Evolutionary conservation across 331 rosid species (phyloP).

Genomic region (Arachis monticola): DNA sequence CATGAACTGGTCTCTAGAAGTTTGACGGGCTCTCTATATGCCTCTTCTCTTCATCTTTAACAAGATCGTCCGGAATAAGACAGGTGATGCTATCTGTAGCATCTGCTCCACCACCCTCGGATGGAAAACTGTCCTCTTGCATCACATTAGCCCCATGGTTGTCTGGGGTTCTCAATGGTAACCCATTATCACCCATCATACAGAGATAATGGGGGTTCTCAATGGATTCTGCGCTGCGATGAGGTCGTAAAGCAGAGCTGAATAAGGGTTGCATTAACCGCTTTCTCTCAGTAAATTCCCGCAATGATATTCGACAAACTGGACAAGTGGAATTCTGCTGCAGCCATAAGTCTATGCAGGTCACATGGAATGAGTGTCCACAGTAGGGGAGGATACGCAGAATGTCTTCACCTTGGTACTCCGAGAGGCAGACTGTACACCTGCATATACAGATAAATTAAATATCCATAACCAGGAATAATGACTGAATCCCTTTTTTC

Average conservation of each 20-base stretch:
- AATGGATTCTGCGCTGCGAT: conserved; percentile 48
- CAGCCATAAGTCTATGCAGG: conserved; percentile 94
- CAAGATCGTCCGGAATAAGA: conserved; percentile 47
- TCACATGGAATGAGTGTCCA: conserved; percentile 85
- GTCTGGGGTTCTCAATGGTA: conserved; percentile 45
- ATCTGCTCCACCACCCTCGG: conserved; percentile 55
- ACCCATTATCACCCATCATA: conserved; percentile 43
- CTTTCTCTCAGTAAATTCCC: conserved; percentile 59
- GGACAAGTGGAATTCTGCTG: conserved; percentile 93
- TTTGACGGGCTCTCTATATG: conserved; percentile 85
- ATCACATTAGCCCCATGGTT: conserved; percentile 50
- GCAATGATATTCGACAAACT: conserved; percentile 81
- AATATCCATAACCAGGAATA: conserved; percentile 27
- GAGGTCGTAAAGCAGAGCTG: conserved; percentile 64
- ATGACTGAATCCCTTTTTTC: neutral
- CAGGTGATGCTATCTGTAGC: conserved; percentile 47
- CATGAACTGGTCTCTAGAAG: conserved; percentile 44
- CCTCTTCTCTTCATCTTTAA: conserved; percentile 64
- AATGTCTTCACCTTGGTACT: conserved; percentile 72
- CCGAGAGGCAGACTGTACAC: conserved; percentile 85
- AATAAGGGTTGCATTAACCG: conserved; percentile 68
- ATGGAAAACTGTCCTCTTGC: conserved; percentile 51
- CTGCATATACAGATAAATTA: conserved; percentile 48
- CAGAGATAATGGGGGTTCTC: conserved; percentile 52
- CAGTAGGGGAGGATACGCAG: conserved; percentile 89